Evolutionary conservation across 805 yeast genomes (phyloP), one percentile per base, ranked within the genome.

Genomic region (Zygotorulaspora chibaensis): DNA sequence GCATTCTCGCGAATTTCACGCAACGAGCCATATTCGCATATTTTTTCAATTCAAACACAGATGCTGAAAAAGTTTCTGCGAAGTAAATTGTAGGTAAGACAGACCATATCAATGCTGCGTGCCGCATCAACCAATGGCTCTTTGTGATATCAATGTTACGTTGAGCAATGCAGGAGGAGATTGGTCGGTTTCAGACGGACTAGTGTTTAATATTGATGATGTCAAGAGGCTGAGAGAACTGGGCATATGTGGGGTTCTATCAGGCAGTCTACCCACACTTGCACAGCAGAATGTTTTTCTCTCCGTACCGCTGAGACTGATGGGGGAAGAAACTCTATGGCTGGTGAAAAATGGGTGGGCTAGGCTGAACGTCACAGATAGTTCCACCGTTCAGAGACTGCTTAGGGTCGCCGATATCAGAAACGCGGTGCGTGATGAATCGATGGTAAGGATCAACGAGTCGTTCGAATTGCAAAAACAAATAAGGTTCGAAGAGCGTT

Each of bases 231-330:
- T 89, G 6, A 70, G 97, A 17, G 70, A 71, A 2, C 66, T 76
- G 35, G 87, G 87, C 11, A 74, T 93, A 1, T 73, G 81, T 17
- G 99, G 99, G 0, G 79, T 83, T 1, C 69, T 91, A 12, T 68
- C 79, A 0, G 99, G 99, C 0, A 85, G 96, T 0, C 67, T 93
- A 26, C 86, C 96, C 0, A 74, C 80, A 38, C 88, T 90, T n/a
- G 93, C 97, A 2, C 99, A 93, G 62, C 99, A 91, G 59, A 89
- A 88, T 58, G 72, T 82, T n/a, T 84, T 90, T 57, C 69, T 87
- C 34, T 95, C 96, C 0, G 66, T 90, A 2, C 99, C 99, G 0
- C 64, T 93, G 41, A 79, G 80, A 56, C 68, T 91, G 36, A 73
- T 80, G 66, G 64, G 78, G 0, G 95, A 87, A 63, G 98, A 91